These are phyloP conservation scores for Cutaneotrichosporon arboriforme DNA, from an alignment of 1,284 basidiomycete genomes.

Conservation along the genomic window DNA sequence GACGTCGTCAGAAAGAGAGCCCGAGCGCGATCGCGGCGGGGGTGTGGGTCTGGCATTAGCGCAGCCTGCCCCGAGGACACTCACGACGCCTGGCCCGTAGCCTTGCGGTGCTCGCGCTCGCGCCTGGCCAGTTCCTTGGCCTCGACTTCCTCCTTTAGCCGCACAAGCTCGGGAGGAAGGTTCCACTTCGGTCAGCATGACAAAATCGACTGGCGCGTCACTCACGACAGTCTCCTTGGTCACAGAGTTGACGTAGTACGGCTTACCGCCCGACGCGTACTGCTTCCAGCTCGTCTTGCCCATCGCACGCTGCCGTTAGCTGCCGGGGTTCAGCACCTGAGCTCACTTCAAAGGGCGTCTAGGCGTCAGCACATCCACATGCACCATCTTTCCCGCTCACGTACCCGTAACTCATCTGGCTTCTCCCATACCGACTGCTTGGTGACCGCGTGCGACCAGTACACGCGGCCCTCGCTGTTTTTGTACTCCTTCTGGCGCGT, in stretches of 20 bases:
- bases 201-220: not conserved
- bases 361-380: slow-evolving; percentile 49
- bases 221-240: slow-evolving; percentile 47
- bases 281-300: slow-evolving; percentile 86
- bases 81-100: slow-evolving; percentile 26
- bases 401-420: slow-evolving; percentile 46
- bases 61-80: not conserved
- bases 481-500: slow-evolving; percentile 42
- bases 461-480: slow-evolving; percentile 43
- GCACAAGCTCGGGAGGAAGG: slow-evolving; percentile 78
- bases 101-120: slow-evolving; percentile 15
- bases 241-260: slow-evolving; percentile 78
- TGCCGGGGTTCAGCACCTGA: not conserved
- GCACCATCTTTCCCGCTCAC: not conserved
- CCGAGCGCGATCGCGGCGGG: not conserved
- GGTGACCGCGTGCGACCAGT: slow-evolving; percentile 48
- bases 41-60: slow-evolving; percentile 12
- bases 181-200: slow-evolving; percentile 61
- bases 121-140: slow-evolving; percentile 54
- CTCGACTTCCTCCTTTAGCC: slow-evolving; percentile 74
- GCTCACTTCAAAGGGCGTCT: slow-evolving; percentile 76
- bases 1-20: not conserved
- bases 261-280: slow-evolving; percentile 78
- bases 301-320: slow-evolving; percentile 62
- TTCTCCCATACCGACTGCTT: slow-evolving; percentile 51